Base-by-base conservation (phyloP, 495 filamentous ascomycete genomes). In the Hypoxylon fragiforme region DNA sequence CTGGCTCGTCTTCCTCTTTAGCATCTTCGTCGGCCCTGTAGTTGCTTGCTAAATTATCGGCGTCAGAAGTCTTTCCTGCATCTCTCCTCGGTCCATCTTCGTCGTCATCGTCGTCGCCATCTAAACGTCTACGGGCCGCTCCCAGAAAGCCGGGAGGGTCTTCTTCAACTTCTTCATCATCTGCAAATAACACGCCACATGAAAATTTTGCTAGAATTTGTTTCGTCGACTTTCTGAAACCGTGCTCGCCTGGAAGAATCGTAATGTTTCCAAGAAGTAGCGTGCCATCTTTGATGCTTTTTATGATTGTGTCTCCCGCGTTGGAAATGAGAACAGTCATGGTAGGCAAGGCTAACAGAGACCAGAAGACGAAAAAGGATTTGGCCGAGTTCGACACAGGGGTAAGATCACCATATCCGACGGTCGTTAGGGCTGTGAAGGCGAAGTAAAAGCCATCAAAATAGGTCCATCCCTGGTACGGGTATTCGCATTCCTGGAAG, bases 311-410 rank as follows among this genome's bases (percentile, higher is more conserved):
- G 61, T 89, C 85, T 6, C 87, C 86, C 57, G 94, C 90, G 56
- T 91, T 89, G 30, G 82, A 86, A 50, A 96, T 92, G 20, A 95
- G 76, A 31, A 94, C 85, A 0, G 91, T 95, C 64, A 91, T 81
- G 2, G 86, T 83, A 1, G 91, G 91, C 1, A 96, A 73, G 1
- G 91, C 89, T 2, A 95, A 78, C 2, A 96, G 70, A 16, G 87
- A 87, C 92, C 92, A 97, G 54, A 95, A 83, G 6, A 97, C 87
- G 70, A 94, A 96, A 64, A 95, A 92, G 0, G 87, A 71, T 62
- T 85, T 88, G 0, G 87, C 89, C 2, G 84, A 76, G 55, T 88
- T 90, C 24, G 83, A 88, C 6, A 81, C 69, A 0, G 86, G 88
- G 22, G 80, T 81, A 22, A 85, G 75, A 54, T 95, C 90, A 2